phyloP scores from a whole-genome alignment of 805 yeast species.

The Tetrapisispora phaffii region DNA sequence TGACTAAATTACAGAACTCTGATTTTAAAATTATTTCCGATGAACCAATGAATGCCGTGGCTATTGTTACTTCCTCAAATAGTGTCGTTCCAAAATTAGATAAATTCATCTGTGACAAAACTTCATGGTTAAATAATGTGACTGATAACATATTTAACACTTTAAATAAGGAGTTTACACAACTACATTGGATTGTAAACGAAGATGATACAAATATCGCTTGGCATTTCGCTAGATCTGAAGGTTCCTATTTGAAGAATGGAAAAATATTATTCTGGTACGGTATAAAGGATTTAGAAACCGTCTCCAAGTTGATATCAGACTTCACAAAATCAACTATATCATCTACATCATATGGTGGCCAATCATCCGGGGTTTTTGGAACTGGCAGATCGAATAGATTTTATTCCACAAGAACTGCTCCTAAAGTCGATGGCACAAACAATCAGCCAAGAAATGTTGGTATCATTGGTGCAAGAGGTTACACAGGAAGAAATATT shows the following conservation, averaged over 20 bases:
- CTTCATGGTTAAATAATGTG: constrained; percentile 96
- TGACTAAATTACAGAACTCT: constrained; percentile 54
- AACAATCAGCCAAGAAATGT: constrained; percentile 59
- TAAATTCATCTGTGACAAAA: constrained; percentile 75
- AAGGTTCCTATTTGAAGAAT: constrained; percentile 83
- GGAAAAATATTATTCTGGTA: constrained; percentile 94
- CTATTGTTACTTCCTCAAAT: constrained; percentile 53
- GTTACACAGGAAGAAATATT: constrained; percentile 91
- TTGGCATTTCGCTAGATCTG: constrained; percentile 88
- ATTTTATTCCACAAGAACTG: constrained; percentile 39
- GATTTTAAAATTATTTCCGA: constrained; percentile 79
- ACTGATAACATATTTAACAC: constrained; percentile 88
- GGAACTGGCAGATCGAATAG: constrained; percentile 40
- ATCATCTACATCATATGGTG: constrained; percentile 28
- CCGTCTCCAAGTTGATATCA: constrained; percentile 54
- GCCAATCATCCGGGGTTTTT: constrained; percentile 35
- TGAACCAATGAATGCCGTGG: constrained; percentile 90
- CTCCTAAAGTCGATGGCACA: constrained; percentile 57
- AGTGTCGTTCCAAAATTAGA: constrained; percentile 55
- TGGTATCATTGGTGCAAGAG: constrained; percentile 97
- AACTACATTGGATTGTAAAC: constrained; percentile 78
- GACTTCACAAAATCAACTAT: constrained; percentile 33
- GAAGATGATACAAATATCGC: constrained; percentile 86
- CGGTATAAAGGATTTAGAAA: constrained; percentile 59
- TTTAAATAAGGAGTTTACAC: constrained; percentile 59